Evolutionary conservation across 1,284 basidiomycete species (phyloP), one percentile per base, ranked within the genome.

Genomic region (Ceratobasidium sp.): DNA sequence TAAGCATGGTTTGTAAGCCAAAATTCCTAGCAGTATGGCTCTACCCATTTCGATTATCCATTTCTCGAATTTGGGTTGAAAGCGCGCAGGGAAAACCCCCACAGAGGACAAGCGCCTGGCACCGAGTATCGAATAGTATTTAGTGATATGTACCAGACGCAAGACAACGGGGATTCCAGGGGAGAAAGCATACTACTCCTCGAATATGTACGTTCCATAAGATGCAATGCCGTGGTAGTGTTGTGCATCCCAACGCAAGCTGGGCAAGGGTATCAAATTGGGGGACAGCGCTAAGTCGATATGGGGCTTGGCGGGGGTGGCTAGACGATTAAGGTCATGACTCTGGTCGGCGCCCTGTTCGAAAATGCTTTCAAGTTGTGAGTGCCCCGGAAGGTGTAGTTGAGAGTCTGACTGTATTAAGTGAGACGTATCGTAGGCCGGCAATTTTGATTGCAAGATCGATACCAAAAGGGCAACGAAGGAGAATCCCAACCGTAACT

Each of bases 101-200:
- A 8, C 22, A 11, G 36, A 4, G 36, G 11, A 41, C 33, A 33
- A 17, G 36, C 36, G 36, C 36, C 50, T 48, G n/a, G 33, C 2
- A 17, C 48, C 9, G 5, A 19, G 45, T 2, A 64, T 7, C 14
- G 27, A n/a, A n/a, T n/a, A 29, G 17, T 31, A 41, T 27, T 71
- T 71, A 48, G 33, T 36, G 1, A 57, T 6, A 22, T 60, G n/a
- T 14, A 81, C 78, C 33, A 79, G 2, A 4, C 87, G 85, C 81
- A 95, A 87, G 51, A 92, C 69, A 5, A 84, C 79, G 3, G 92
- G 88, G 60, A 88, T 83, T 0, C 90, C 94, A 1, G 94, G 93
- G 77, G 96, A 89, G 81, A 96, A 99, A 0, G 97, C 97, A 85
- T 94, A 93, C 79, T 94, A 87, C 79, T 98, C 88, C 81, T 99